Evolutionary conservation across 164 flowering plant genomes (phyloP).

Genomic region (Vitis labrusca): DNA sequence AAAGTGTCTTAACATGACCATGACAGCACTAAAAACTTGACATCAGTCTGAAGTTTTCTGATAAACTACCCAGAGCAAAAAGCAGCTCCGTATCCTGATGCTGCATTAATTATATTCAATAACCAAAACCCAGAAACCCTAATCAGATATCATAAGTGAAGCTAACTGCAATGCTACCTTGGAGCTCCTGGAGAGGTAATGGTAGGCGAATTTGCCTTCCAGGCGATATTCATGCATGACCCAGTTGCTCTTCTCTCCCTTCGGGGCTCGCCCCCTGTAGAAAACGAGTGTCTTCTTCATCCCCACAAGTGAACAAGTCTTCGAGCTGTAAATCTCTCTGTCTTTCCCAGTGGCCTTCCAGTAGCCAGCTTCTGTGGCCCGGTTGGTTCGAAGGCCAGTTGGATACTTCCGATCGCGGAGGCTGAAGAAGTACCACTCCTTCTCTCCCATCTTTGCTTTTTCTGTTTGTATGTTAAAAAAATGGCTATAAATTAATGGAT

Average conservation of each 20-base stretch:
- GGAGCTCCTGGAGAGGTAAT: constrained; percentile 72
- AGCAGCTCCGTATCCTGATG: neutral
- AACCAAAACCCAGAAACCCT: no score
- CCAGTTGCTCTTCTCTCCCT: constrained; percentile 97
- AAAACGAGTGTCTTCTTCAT: constrained; percentile 99
- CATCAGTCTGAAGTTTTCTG: no score
- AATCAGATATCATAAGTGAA: neutral
- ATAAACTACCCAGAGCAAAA: neutral
- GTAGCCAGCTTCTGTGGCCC: constrained; percentile 95
- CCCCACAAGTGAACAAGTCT: constrained; percentile 69
- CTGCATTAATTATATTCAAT: no score
- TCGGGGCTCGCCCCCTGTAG: constrained; percentile 93
- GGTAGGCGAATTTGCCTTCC: constrained; percentile 90
- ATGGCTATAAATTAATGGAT: neutral
- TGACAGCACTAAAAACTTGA: no score
- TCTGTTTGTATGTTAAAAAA: constrained; percentile 32
- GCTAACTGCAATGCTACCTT: constrained; percentile 43
- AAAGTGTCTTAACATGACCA: no score
- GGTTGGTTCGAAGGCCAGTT: constrained; percentile 85
- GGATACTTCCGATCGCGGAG: constrained; percentile 87
- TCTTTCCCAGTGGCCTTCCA: constrained; percentile 99
- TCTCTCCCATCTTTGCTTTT: constrained; percentile 95
- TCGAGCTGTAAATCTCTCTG: constrained; percentile 88
- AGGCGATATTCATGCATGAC: constrained; percentile 99
- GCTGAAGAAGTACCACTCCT: constrained; percentile 95